Evolutionary conservation across 257 asterid species (phyloP).

Genomic region (Linaria vulgaris): DNA sequence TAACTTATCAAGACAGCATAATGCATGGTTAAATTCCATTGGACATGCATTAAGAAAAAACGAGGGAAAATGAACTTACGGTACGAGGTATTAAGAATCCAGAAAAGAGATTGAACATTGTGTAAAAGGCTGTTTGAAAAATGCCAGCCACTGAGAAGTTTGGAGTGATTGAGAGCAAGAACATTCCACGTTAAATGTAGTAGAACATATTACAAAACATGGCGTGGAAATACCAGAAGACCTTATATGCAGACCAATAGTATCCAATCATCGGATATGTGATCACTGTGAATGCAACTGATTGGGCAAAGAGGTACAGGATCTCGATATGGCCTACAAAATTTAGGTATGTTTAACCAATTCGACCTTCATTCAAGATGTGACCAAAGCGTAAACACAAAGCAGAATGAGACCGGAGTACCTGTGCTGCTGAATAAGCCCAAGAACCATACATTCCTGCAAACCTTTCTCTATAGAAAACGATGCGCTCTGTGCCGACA

Average conservation of each 20-base stretch:
- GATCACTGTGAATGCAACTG: constrained; percentile 42
- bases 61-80: constrained; percentile 29
- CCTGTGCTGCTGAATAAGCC: constrained; percentile 68
- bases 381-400: neutral
- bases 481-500: constrained; percentile 47
- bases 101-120: constrained; percentile 51
- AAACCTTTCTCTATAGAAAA: constrained; percentile 52
- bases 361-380: neutral
- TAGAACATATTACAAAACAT: constrained; percentile 50
- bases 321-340: constrained; percentile 50
- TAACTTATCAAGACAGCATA: neutral
- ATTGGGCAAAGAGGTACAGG: constrained; percentile 47
- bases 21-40: neutral
- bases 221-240: constrained; percentile 47
- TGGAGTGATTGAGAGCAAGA: constrained; percentile 55
- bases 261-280: constrained; percentile 67
- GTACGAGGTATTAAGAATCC: constrained; percentile 58
- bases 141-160: constrained; percentile 54
- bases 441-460: constrained; percentile 65
- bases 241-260: constrained; percentile 44
- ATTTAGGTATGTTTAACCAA: neutral
- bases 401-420: constrained; percentile 10
- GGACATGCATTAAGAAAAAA: neutral
- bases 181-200: constrained; percentile 57
- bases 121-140: constrained; percentile 48